Percentiles rank a stretch among this genome's conserved stretches.
phyloP scores from a whole-genome alignment of 768 basidiomycete genomes.

The Boletus eberwhitei region DNA sequence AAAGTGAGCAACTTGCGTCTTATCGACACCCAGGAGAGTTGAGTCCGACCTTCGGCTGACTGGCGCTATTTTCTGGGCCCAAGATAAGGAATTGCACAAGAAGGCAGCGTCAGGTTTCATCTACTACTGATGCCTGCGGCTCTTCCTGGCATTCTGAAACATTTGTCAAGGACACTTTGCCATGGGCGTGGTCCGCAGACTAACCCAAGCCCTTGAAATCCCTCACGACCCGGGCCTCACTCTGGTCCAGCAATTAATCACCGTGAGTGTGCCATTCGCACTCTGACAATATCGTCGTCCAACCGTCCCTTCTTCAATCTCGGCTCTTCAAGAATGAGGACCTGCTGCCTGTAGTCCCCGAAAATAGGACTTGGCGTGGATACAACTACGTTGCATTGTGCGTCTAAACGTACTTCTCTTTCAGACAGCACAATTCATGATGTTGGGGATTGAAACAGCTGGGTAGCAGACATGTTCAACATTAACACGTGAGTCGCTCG shows the following conservation, averaged over 20 bases:
- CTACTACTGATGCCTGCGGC: background rate
- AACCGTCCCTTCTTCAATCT: slow-evolving; percentile 13
- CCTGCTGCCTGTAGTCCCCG: slow-evolving; percentile 60
- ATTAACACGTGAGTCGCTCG: slow-evolving; percentile 58
- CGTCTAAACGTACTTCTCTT: slow-evolving; percentile 14
- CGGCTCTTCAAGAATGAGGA: slow-evolving; percentile 57
- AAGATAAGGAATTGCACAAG: slow-evolving; percentile 12
- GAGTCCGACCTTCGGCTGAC: background rate
- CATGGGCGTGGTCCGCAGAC: slow-evolving; percentile 26
- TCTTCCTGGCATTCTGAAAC: background rate
- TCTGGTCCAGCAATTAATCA: slow-evolving; percentile 55
- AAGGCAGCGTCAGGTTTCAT: background rate
- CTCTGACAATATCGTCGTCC: background rate
- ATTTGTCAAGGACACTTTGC: background rate
- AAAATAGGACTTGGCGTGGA: slow-evolving; percentile 62
- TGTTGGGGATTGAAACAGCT: slow-evolving; percentile 40
- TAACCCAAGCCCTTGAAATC: slow-evolving; percentile 44
- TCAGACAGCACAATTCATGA: background rate
- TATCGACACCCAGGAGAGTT: background rate
- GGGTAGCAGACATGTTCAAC: slow-evolving; percentile 81
- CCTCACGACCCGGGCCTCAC: slow-evolving; percentile 51
- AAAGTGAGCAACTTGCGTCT: background rate
- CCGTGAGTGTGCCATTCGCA: slow-evolving; percentile 35
- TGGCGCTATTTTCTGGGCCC: background rate
- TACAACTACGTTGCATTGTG: slow-evolving; percentile 69